Evolutionary conservation across 208 protist species (phyloP).

Genomic region (Trypanosoma cruzi): DNA sequence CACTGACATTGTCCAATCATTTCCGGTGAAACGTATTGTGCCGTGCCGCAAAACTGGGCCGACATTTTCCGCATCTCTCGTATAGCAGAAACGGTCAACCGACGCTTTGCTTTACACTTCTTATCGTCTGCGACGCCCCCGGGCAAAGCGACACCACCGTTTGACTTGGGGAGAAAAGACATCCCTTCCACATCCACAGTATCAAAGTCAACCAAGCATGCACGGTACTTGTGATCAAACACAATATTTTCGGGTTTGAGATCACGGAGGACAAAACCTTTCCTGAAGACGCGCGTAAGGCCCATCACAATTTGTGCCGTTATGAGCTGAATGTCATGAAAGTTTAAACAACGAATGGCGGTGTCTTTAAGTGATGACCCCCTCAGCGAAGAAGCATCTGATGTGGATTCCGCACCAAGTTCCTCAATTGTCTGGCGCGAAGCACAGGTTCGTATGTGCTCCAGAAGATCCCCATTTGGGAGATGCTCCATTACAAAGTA

Average conservation of each 20-base stretch:
- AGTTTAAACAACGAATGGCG: conserved; percentile 65
- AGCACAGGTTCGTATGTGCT: conserved; percentile 71
- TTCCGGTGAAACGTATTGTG: conserved; percentile 96
- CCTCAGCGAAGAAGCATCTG: background rate
- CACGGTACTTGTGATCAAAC: conserved; percentile 82
- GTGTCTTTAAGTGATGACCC: conserved; percentile 31
- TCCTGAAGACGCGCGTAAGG: conserved; percentile 47
- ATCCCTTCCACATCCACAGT: conserved; percentile 61
- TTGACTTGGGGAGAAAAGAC: conserved; percentile 35
- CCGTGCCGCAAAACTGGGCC: conserved; percentile 90
- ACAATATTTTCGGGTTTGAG: conserved; percentile 92
- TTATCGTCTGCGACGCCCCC: conserved; percentile 14
- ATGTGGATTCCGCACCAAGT: background rate
- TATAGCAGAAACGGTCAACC: conserved; percentile 82
- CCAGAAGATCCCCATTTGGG: conserved; percentile 92
- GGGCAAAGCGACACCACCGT: conserved; percentile 49
- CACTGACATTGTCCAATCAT: conserved; percentile 91
- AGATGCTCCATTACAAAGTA: conserved; percentile 95
- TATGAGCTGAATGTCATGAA: conserved; percentile 84
- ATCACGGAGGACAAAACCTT: conserved; percentile 84
- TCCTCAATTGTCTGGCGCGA: background rate
- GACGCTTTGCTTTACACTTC: conserved; percentile 26
- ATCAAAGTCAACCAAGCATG: conserved; percentile 90
- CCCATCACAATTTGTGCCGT: conserved; percentile 80
- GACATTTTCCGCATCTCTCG: conserved; percentile 79